Evolutionary conservation across 2,329 filamentous ascomycete species (phyloP).

Genomic region (Xylaria sp.): DNA sequence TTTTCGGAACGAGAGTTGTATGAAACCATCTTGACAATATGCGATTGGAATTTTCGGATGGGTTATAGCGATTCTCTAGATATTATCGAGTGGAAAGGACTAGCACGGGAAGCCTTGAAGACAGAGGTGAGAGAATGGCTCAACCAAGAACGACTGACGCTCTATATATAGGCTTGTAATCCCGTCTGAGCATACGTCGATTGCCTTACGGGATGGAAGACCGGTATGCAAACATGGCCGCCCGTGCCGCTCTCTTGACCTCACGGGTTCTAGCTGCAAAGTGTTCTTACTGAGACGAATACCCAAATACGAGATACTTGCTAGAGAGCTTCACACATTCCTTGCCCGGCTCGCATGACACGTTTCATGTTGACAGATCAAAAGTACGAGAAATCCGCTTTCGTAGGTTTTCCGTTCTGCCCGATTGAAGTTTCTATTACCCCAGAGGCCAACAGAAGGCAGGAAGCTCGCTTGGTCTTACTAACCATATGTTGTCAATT

Average conservation of each 20-base stretch:
- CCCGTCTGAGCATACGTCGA: not conserved
- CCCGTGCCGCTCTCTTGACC: slow-evolving; percentile 8
- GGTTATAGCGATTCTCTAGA: not conserved
- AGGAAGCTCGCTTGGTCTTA: not conserved
- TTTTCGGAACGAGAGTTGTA: slow-evolving; percentile 36
- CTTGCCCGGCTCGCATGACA: not conserved
- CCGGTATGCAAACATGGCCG: not conserved
- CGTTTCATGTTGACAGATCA: not conserved
- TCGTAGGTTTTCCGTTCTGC: slow-evolving; percentile 23
- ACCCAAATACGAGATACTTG: slow-evolving; percentile 9
- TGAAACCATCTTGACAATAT: slow-evolving; percentile 42
- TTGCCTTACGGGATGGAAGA: not conserved
- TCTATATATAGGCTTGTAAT: slow-evolving; percentile 19
- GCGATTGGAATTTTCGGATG: not conserved
- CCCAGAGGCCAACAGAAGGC: not conserved
- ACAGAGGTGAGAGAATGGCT: not conserved
- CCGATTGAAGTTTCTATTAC: slow-evolving; percentile 26
- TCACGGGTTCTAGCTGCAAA: not conserved
- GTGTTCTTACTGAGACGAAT: slow-evolving; percentile 25
- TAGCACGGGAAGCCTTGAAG: slow-evolving; percentile 1
- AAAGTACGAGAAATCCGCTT: not conserved
- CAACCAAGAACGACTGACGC: not conserved
- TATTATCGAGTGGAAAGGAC: not conserved
- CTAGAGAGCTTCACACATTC: not conserved
- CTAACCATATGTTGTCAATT: not conserved